These are phyloP conservation scores for Russula emetica DNA, from an alignment of 768 basidiomycete genomes.

Conservation along the genomic window DNA sequence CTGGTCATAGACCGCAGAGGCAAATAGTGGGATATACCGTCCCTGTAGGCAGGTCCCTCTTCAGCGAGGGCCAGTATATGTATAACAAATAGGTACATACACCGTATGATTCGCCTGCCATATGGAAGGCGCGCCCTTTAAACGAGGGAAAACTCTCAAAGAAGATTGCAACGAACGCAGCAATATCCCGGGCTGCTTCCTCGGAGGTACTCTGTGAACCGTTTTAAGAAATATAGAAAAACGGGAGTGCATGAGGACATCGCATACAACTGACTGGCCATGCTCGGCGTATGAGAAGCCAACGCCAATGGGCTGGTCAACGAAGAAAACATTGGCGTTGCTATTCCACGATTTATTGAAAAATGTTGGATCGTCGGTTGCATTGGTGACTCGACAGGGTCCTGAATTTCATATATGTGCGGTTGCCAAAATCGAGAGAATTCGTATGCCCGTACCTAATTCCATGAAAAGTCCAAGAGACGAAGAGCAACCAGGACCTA, in stretches of 20 bases:
- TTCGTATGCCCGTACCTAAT: slow-evolving; percentile 48
- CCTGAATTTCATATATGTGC: slow-evolving; percentile 38
- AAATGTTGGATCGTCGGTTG: slow-evolving; percentile 44
- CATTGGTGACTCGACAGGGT: slow-evolving; percentile 59
- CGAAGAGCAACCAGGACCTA: slow-evolving; percentile 29
- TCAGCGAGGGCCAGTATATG: neutral
- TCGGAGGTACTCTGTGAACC: slow-evolving; percentile 51
- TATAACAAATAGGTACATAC: slow-evolving; percentile 33
- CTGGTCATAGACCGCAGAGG: slow-evolving; percentile 46
- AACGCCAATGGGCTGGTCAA: slow-evolving; percentile 41
- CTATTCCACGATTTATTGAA: slow-evolving; percentile 65
- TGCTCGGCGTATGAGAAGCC: slow-evolving; percentile 48
- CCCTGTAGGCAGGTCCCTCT: slow-evolving; percentile 36
- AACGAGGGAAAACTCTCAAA: slow-evolving; percentile 71
- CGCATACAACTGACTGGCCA: slow-evolving; percentile 53
- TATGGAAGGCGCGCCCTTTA: slow-evolving; percentile 51
- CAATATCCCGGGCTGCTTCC: slow-evolving; percentile 66
- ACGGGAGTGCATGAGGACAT: neutral
- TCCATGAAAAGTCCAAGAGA: slow-evolving; percentile 44
- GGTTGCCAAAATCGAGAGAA: slow-evolving; percentile 28
- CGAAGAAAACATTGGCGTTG: slow-evolving; percentile 55
- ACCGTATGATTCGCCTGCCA: slow-evolving; percentile 49
- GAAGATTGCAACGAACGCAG: slow-evolving; percentile 66
- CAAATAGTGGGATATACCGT: slow-evolving; percentile 50
- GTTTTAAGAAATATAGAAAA: neutral